These are phyloP conservation scores for Cytospora leucostoma DNA, from an alignment of 2,329 filamentous ascomycete species.

Conservation along the genomic window DNA sequence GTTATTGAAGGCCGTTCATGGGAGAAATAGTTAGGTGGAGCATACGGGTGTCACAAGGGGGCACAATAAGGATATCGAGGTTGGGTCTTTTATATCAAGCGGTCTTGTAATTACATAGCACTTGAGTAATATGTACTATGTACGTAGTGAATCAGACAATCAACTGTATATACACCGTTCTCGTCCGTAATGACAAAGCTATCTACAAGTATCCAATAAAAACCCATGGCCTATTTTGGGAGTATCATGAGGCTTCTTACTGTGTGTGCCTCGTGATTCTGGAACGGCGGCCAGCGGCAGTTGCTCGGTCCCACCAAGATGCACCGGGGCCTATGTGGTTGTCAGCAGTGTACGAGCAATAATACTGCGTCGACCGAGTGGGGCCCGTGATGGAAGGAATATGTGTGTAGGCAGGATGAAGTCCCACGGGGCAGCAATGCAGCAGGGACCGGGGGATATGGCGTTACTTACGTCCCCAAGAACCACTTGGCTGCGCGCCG, in stretches of 20 bases:
- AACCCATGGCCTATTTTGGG: neutral
- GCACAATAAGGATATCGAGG: neutral
- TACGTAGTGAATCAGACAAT: neutral
- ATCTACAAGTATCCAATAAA: too few relatives aligned
- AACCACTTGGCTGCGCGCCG: conserved; percentile 1
- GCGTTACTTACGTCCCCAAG: conserved; percentile 1
- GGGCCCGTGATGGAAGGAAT: neutral
- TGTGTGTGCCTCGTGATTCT: conserved; percentile 7
- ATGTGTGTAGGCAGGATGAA: too few relatives aligned
- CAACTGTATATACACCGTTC: neutral
- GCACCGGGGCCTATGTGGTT: neutral
- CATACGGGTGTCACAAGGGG: neutral
- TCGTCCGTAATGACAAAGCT: too few relatives aligned
- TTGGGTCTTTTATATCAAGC: too few relatives aligned
- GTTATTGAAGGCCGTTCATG: neutral
- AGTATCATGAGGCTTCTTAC: neutral
- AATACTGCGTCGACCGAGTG: neutral
- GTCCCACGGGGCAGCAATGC: neutral
- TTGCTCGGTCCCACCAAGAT: neutral
- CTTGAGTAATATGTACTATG: too few relatives aligned
- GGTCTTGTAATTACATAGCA: too few relatives aligned
- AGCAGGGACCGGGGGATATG: neutral
- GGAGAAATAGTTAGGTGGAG: neutral
- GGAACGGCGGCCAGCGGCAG: conserved; percentile 3
- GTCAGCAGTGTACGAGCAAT: neutral